These are phyloP conservation scores for Obba rivulosa DNA, from an alignment of 768 basidiomycete genomes.

Conservation along the genomic window DNA sequence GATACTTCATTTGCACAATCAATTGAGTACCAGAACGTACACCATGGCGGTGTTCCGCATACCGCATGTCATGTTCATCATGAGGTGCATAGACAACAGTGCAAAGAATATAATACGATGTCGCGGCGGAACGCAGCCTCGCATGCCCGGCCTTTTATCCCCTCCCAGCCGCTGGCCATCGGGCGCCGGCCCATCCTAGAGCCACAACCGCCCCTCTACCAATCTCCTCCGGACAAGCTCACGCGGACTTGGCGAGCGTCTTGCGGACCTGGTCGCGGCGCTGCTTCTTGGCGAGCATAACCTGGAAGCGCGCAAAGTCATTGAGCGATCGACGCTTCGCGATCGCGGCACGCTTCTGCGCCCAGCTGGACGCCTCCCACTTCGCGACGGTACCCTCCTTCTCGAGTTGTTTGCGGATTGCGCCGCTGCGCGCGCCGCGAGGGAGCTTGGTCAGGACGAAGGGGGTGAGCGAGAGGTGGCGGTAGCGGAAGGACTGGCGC, in stretches of 20 bases:
- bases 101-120: conserved; percentile 10
- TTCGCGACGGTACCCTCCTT: conserved; percentile 78
- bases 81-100: conserved; percentile 18
- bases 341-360: conserved; percentile 73
- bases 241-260: conserved; percentile 42
- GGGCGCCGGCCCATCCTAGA: not conserved
- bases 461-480: conserved; percentile 87
- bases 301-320: conserved; percentile 90
- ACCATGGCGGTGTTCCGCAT: conserved; percentile 2
- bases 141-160: conserved; percentile 10
- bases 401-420: conserved; percentile 82
- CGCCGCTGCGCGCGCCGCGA: conserved; percentile 77
- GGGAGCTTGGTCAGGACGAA: conserved; percentile 79
- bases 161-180: not conserved
- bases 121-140: not conserved
- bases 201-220: not conserved
- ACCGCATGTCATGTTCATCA: conserved; percentile 19
- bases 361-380: conserved; percentile 89
- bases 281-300: conserved; percentile 86
- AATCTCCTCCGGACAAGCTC: not conserved
- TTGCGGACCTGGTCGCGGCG: conserved; percentile 77
- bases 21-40: too few species aligned
- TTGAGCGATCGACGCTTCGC: conserved; percentile 70
- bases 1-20: too few species aligned
- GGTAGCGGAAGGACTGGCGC: conserved; percentile 88